Conservation (phyloP, 2,329 filamentous ascomycete genomes). For the Nothophoma quercina region DNA sequence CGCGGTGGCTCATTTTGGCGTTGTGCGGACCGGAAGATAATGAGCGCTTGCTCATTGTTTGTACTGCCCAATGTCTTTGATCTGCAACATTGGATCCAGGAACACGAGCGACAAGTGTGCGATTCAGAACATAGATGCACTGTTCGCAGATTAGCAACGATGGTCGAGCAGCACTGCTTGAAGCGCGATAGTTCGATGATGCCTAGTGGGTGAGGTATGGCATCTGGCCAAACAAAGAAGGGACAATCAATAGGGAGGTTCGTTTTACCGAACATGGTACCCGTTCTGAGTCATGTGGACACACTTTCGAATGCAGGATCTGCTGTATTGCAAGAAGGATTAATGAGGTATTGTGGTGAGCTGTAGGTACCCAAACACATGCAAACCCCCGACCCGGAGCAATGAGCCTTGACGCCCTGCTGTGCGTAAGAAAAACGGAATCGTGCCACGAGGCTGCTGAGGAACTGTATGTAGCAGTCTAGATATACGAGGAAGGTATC, state of each 20-base stretch:
- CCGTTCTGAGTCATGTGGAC: not conserved
- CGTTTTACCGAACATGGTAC: not conserved
- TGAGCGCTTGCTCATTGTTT: not conserved
- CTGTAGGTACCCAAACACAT: not conserved
- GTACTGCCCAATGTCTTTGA: not conserved
- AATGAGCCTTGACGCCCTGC: conserved; percentile 21
- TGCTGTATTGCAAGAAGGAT: too few species aligned
- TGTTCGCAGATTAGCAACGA: not conserved
- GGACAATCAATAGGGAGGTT: too few species aligned
- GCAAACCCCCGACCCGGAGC: not conserved
- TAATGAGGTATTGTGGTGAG: not conserved
- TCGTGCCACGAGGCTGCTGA: not conserved
- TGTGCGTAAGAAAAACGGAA: conserved; percentile 17
- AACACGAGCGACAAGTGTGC: not conserved
- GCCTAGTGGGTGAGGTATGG: too few species aligned
- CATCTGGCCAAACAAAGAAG: too few species aligned
- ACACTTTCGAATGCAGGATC: too few species aligned
- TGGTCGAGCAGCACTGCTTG: too few species aligned
- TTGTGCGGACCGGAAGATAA: not conserved
- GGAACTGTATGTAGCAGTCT: conserved; percentile 15
- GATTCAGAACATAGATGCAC: too few species aligned
- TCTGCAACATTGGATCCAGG: not conserved
- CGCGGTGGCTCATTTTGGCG: not conserved
- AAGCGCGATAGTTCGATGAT: too few species aligned
- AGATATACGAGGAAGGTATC: conserved; percentile 23